Percentiles rank a stretch among this genome's conserved stretches.
phyloP scores from a whole-genome alignment of 2,329 filamentous ascomycete species.

The Apiospora rasikravindrae region DNA sequence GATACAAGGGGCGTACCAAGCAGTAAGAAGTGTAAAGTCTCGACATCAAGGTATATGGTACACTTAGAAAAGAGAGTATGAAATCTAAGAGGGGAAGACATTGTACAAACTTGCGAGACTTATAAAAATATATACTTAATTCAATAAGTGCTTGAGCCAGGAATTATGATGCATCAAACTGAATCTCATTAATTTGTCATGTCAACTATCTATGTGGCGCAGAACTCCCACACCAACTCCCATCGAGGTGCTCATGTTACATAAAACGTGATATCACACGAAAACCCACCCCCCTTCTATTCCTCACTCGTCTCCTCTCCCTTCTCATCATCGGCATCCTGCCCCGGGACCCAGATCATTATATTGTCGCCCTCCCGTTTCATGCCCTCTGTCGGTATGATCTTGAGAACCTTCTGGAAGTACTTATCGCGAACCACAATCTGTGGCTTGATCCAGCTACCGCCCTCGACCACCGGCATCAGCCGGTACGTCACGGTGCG shows the following conservation, averaged over 20 bases:
- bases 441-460: slow-evolving; percentile 72
- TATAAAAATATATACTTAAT: no score
- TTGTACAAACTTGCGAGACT: neutral
- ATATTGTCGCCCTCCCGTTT: slow-evolving; percentile 68
- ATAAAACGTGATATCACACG: neutral
- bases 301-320: neutral
- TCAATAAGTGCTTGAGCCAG: neutral
- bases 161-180: neutral
- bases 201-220: neutral
- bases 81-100: neutral
- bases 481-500: slow-evolving; percentile 76
- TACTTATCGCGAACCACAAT: slow-evolving; percentile 86
- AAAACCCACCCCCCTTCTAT: neutral
- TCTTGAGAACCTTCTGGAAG: slow-evolving; percentile 86
- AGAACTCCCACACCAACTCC: neutral
- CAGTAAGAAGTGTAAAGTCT: neutral
- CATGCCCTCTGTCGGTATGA: slow-evolving; percentile 79
- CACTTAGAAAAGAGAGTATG: neutral
- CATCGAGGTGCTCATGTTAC: neutral
- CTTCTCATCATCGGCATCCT: neutral
- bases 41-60: neutral
- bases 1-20: neutral
- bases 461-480: slow-evolving; percentile 60
- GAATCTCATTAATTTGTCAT: neutral
- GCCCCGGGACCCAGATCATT: slow-evolving; percentile 63